phyloP scores from a whole-genome alignment of 164 flowering plant species.

The Vitis rotundifolia region DNA sequence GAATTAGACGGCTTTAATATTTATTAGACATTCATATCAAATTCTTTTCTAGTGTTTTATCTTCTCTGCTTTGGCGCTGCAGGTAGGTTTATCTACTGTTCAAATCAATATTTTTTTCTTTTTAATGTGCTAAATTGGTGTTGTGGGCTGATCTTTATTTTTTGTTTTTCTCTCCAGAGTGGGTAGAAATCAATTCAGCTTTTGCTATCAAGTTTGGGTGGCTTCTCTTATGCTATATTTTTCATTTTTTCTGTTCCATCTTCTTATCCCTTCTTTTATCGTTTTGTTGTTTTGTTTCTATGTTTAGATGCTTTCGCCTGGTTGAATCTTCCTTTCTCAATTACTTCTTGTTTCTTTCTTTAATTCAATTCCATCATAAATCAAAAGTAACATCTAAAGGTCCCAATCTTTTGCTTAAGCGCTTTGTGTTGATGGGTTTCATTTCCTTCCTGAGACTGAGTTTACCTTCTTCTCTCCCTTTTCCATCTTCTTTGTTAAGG shows the following conservation, averaged over 20 bases:
- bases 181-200: neutral
- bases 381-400: neutral
- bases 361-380: neutral
- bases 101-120: neutral
- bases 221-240: neutral
- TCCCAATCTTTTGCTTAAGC: neutral
- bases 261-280: slow-evolving; percentile 15
- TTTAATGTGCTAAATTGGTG: too few relatives aligned
- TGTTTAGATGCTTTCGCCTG: neutral
- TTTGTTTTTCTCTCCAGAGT: neutral
- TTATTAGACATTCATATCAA: neutral
- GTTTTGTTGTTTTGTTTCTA: neutral
- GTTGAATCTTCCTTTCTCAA: neutral
- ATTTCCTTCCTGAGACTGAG: neutral
- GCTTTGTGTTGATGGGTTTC: neutral
- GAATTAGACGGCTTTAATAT: slow-evolving; percentile 3
- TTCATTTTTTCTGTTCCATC: neutral
- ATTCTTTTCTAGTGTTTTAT: neutral
- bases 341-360: neutral
- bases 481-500: neutral
- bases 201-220: neutral
- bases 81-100: slow-evolving; percentile 3
- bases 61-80: slow-evolving; percentile 2
- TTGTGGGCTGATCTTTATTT: neutral
- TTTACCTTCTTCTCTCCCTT: neutral